phyloP scores from a whole-genome alignment of 2,329 filamentous ascomycete genomes.

The Alternaria atra region DNA sequence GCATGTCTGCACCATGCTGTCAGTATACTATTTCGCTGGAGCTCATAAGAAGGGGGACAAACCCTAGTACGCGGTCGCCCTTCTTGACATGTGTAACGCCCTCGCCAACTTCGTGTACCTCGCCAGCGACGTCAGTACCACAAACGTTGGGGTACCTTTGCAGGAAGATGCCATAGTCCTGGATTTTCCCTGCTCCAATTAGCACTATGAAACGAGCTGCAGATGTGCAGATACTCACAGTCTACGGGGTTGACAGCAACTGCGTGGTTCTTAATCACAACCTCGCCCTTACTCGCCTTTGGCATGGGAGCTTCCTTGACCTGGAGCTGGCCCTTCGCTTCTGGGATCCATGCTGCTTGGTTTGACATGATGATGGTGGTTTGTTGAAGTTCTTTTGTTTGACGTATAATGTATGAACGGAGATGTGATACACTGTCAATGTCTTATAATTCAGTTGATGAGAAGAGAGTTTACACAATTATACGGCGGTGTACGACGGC shows the following conservation, averaged over 20 bases:
- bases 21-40: neutral
- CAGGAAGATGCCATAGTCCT: slow-evolving; percentile 48
- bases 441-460: neutral
- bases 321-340: slow-evolving; percentile 39
- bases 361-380: slow-evolving; percentile 35
- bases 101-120: slow-evolving; percentile 58
- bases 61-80: slow-evolving; percentile 57
- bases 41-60: slow-evolving; percentile 2
- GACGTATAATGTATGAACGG: neutral
- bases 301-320: slow-evolving; percentile 42
- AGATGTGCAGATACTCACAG: slow-evolving; percentile 24
- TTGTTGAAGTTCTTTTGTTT: neutral
- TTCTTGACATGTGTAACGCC: slow-evolving; percentile 56
- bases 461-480: neutral
- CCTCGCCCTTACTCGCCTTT: slow-evolving; percentile 40
- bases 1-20: slow-evolving; percentile 29
- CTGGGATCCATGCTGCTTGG: slow-evolving; percentile 46
- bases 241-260: slow-evolving; percentile 47
- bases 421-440: neutral
- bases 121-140: slow-evolving; percentile 57
- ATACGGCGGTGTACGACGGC: neutral
- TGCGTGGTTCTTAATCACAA: slow-evolving; percentile 47
- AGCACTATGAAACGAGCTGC: neutral
- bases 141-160: slow-evolving; percentile 47
- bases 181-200: slow-evolving; percentile 39